A percentile compares a stretch with the other conserved stretches of the same genome.
Conservation (phyloP, 2,329 filamentous ascomycete species). For the Plenodomus tracheiphilus region DNA sequence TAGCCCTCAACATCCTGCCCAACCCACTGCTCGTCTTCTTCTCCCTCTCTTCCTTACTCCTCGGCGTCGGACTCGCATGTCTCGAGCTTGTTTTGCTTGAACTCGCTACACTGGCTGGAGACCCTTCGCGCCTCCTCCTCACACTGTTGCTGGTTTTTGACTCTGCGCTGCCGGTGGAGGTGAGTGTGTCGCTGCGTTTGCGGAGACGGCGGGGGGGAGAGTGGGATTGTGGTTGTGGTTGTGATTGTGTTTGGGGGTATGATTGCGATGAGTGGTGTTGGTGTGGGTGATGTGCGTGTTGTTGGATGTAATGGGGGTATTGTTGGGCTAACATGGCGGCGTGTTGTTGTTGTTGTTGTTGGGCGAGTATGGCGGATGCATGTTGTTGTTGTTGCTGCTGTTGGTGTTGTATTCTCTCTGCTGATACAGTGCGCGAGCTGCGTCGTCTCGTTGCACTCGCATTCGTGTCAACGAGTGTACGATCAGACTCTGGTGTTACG, state of each 20-base stretch:
- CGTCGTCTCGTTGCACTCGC: slow-evolving; percentile 7
- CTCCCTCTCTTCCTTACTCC: slow-evolving; percentile 8
- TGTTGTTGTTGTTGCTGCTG: neutral
- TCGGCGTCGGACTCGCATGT: slow-evolving; percentile 14
- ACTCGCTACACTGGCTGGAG: slow-evolving; percentile 8
- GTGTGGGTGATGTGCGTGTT: neutral
- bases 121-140: slow-evolving; percentile 8
- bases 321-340: slow-evolving; percentile 1
- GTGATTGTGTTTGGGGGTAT: neutral
- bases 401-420: neutral
- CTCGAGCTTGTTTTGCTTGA: slow-evolving; percentile 9
- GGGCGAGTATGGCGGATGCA: too few relatives aligned
- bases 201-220: slow-evolving; percentile 16
- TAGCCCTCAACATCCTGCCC: slow-evolving; percentile 16
- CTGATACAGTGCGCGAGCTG: neutral
- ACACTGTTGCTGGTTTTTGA: slow-evolving; percentile 4
- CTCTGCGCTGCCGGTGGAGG: slow-evolving; percentile 16
- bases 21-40: slow-evolving; percentile 5
- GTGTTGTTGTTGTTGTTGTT: neutral
- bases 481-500: slow-evolving; percentile 2
- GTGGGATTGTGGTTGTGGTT: slow-evolving; percentile 1
- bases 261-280: neutral
- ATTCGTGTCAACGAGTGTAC: slow-evolving; percentile 1
- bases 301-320: neutral
- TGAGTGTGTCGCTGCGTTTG: slow-evolving; percentile 28